Conservation (phyloP, 179 eudicot genomes). For the Camellia oleifera region DNA sequence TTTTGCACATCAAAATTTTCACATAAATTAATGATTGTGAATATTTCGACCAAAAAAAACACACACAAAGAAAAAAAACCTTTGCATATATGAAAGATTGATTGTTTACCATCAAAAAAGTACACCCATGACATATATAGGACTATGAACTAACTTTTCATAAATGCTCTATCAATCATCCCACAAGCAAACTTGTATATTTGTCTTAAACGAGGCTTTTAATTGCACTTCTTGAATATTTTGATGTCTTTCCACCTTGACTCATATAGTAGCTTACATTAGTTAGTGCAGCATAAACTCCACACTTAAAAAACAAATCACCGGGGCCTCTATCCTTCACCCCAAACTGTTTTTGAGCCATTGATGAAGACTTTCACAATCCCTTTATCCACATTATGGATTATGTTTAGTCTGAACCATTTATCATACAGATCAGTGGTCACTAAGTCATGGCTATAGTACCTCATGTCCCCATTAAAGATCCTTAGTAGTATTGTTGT, state of each 20-base stretch:
- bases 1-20: no score
- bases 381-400: background rate
- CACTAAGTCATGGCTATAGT: background rate
- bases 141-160: no score
- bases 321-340: slow-evolving; percentile 17
- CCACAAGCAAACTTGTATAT: no score
- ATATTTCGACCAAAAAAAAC: no score
- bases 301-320: slow-evolving; percentile 27
- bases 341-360: background rate
- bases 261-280: slow-evolving; percentile 27
- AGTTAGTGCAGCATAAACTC: slow-evolving; percentile 25
- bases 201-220: no score
- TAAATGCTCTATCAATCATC: no score
- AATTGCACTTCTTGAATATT: slow-evolving; percentile 15
- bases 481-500: background rate
- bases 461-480: background rate
- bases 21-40: no score
- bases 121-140: no score
- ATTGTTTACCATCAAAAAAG: no score
- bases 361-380: background rate
- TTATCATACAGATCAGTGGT: background rate
- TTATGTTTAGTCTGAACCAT: background rate
- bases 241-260: slow-evolving; percentile 27
- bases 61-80: no score
- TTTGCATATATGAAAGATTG: no score